A percentile compares a stretch with the other conserved stretches of the same genome.
phyloP scores from a whole-genome alignment of 2,329 filamentous ascomycete genomes.

The Biscogniauxia sp. region DNA sequence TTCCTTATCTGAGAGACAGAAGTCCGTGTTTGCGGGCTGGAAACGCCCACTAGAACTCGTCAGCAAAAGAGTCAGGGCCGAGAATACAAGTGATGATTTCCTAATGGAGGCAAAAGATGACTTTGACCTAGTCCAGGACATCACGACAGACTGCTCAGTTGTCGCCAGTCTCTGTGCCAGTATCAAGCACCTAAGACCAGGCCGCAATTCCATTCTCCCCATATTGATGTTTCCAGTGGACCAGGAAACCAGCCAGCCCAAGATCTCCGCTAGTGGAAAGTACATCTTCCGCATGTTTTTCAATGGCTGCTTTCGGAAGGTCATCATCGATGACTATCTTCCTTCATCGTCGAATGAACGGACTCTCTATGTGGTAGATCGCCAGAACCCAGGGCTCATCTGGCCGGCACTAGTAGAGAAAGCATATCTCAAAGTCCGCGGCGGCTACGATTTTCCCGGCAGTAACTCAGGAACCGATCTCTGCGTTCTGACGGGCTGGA shows the following conservation, averaged over 20 bases:
- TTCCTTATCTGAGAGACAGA: slow-evolving; percentile 71
- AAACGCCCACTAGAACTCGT: slow-evolving; percentile 70
- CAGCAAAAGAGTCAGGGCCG: slow-evolving; percentile 29
- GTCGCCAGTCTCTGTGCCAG: slow-evolving; percentile 91
- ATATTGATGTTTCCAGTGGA: slow-evolving; percentile 77
- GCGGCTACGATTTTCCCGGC: slow-evolving; percentile 95
- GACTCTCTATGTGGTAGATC: slow-evolving; percentile 82
- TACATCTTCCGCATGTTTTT: slow-evolving; percentile 93
- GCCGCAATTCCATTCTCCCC: slow-evolving; percentile 66
- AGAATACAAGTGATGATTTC: slow-evolving; percentile 3
- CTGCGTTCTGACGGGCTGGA: slow-evolving; percentile 91
- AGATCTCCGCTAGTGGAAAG: slow-evolving; percentile 74
- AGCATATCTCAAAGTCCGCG: slow-evolving; percentile 90
- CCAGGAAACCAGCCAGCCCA: slow-evolving; percentile 52
- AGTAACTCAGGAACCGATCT: slow-evolving; percentile 96
- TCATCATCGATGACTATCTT: slow-evolving; percentile 84
- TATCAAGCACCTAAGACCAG: slow-evolving; percentile 66
- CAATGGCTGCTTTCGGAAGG: slow-evolving; percentile 86
- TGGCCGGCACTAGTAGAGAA: slow-evolving; percentile 96
- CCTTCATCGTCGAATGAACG: slow-evolving; percentile 73
- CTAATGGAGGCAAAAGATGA: slow-evolving; percentile 44
- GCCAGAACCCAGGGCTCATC: slow-evolving; percentile 74
- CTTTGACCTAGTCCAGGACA: slow-evolving; percentile 89
- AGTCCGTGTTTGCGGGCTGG: slow-evolving; percentile 79
- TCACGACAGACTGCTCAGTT: slow-evolving; percentile 94